Base-by-base conservation (phyloP, 2,329 filamentous ascomycete species). In the Waltergamsia citrina region DNA sequence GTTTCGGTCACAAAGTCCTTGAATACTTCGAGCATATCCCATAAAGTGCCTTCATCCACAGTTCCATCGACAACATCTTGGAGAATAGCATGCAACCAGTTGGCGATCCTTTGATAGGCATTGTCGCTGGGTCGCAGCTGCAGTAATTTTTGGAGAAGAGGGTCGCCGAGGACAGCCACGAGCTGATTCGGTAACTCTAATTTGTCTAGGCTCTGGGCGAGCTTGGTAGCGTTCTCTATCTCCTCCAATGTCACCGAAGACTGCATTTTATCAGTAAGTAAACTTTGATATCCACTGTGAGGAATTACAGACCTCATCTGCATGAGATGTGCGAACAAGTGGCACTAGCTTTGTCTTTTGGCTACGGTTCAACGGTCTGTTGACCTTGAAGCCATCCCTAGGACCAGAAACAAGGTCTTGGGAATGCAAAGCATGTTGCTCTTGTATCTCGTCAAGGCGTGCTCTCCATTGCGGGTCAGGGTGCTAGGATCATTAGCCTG, bases 141-240 rank as follows among this genome's bases (percentile, higher is more conserved):
- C 22, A 85, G 60, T 17, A 90, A 64, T 49, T 90, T 92, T 51
- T 90, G 85, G 2, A 90, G 69, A 20, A 93, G 62, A 4, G 81
- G 81, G 48, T 93, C 83, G 3, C 72, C 74, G 11, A 93, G 62
- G 4, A 84, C 76, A 5, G 86, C 83, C 26, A 87, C 76, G 3
- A 93, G 65, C 54, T 94, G 86, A 41, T 83, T 87, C 0, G 86
- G 86, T 26, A 87, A 61, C 53, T 92, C 83, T 18, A 94, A 78
- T 43, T 71, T 82, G 44, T 93, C 85, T 7, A 94, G 56, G 37
- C 74, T 81, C 29, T 73, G 70, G 6, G 86, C 78, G 39, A 94
- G 80, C 32, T 74, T 67, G 17, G 75, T 64, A 10, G 78, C 77
- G 40, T 68, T 78, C 45, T 86, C 81, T 35, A 93, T 75, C 48